Evolutionary conservation across 805 yeast genomes (phyloP).

Genomic region (Wickerhamomyces xylosicus): DNA sequence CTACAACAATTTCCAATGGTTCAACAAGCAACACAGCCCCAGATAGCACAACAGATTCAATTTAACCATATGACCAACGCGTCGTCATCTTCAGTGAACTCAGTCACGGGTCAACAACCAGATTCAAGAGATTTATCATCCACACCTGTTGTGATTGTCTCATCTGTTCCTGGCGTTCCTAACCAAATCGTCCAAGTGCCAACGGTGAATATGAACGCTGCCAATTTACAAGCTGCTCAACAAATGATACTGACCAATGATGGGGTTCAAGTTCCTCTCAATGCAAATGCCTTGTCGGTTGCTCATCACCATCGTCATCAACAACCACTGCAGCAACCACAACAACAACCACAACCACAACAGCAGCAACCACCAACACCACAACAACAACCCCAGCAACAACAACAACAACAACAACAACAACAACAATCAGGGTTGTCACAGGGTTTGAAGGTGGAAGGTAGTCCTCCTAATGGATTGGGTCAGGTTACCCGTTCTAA

Average conservation of each 20-base stretch:
- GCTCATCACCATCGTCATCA: too few species aligned
- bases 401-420: too few species aligned
- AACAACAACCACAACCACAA: too few species aligned
- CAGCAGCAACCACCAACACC: neutral
- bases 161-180: neutral
- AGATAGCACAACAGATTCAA: neutral
- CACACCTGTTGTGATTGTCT: neutral
- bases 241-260: neutral
- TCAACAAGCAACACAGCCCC: neutral
- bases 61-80: neutral
- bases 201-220: too few species aligned
- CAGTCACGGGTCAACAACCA: neutral
- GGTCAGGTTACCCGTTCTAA: too few species aligned
- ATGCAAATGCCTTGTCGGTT: too few species aligned
- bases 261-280: too few species aligned
- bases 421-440: too few species aligned
- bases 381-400: too few species aligned
- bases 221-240: too few species aligned
- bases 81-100: neutral
- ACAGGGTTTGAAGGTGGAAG: neutral
- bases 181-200: neutral
- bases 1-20: slow-evolving; percentile 1
- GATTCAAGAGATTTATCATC: neutral
- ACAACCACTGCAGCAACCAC: too few species aligned
- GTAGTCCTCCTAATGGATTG: neutral